Conservation (phyloP, 106 monocot species). For the Dioscorea zingiberensis region DNA sequence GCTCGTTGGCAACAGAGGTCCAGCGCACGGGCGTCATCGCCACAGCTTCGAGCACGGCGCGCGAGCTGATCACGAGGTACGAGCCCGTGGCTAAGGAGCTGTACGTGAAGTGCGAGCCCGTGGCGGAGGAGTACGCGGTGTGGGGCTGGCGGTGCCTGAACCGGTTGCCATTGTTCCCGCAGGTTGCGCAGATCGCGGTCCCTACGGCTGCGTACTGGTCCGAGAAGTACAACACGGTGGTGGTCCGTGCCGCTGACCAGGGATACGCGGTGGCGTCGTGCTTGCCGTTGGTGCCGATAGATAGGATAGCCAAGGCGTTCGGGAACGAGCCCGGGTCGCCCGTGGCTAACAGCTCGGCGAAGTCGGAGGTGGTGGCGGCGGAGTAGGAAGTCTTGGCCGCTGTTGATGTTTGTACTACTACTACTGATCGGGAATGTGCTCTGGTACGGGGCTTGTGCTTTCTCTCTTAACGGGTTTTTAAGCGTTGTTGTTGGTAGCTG, state of each 20-base stretch:
- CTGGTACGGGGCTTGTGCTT: too few relatives aligned
- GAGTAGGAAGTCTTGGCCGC: not conserved
- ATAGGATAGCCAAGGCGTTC: slow-evolving; percentile 58
- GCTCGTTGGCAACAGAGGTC: slow-evolving; percentile 25
- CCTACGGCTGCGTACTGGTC: slow-evolving; percentile 49
- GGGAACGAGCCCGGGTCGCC: slow-evolving; percentile 1
- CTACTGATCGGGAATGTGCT: too few relatives aligned
- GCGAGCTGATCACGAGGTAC: slow-evolving; percentile 13
- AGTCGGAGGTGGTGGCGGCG: not conserved
- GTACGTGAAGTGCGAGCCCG: slow-evolving; percentile 31
- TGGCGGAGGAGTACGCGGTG: slow-evolving; percentile 40
- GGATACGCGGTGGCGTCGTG: slow-evolving; percentile 24
- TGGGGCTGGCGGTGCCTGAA: slow-evolving; percentile 50
- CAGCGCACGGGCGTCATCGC: slow-evolving; percentile 24
- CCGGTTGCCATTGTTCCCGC: slow-evolving; percentile 43
- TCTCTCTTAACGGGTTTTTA: too few relatives aligned
- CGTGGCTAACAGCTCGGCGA: not conserved
- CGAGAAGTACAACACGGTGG: slow-evolving; percentile 47
- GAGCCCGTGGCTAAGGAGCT: slow-evolving; percentile 21
- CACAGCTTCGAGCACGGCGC: slow-evolving; percentile 7
- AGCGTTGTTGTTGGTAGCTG: too few relatives aligned
- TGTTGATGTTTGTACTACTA: too few relatives aligned
- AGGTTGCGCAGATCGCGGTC: slow-evolving; percentile 40
- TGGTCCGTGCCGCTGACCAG: slow-evolving; percentile 15
- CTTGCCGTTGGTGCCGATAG: slow-evolving; percentile 42